A percentile compares a stretch with the other conserved stretches of the same genome.
Evolutionary conservation across 306 rosid genomes (phyloP).

Genomic region (Astragalus glycyphyllos): DNA sequence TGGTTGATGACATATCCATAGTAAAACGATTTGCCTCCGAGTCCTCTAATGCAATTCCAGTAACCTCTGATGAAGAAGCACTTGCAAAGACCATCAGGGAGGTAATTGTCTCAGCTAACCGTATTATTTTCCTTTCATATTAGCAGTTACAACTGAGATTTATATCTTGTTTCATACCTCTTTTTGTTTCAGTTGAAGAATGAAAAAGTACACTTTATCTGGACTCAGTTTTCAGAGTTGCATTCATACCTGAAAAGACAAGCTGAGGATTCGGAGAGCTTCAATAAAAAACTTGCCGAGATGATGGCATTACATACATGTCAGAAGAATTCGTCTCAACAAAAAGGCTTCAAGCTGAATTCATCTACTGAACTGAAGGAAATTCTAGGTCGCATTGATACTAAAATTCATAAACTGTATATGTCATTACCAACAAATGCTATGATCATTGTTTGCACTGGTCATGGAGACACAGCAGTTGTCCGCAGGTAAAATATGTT

Average conservation of each 20-base stretch:
- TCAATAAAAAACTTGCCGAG: constrained; percentile 81
- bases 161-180: constrained; percentile 40
- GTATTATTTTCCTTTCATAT: constrained; percentile 4
- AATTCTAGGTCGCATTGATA: constrained; percentile 75
- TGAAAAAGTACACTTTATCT: constrained; percentile 81
- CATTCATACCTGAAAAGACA: constrained; percentile 73
- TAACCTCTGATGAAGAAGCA: constrained; percentile 89
- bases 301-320: constrained; percentile 82
- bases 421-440: constrained; percentile 71
- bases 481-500: constrained; percentile 80
- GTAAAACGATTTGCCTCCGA: constrained; percentile 84
- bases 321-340: constrained; percentile 52
- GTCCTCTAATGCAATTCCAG: constrained; percentile 79
- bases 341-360: constrained; percentile 55
- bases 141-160: constrained; percentile 17
- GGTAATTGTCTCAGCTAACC: constrained; percentile 54
- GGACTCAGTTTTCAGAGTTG: constrained; percentile 94
- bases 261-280: constrained; percentile 72
- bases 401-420: constrained; percentile 63
- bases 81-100: constrained; percentile 73
- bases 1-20: constrained; percentile 78
- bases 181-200: constrained; percentile 75
- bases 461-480: constrained; percentile 91
- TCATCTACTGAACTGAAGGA: constrained; percentile 68
- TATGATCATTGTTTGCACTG: constrained; percentile 90